Evolutionary conservation across 257 asterid genomes (phyloP).

Genomic region (Agastache rugosa): DNA sequence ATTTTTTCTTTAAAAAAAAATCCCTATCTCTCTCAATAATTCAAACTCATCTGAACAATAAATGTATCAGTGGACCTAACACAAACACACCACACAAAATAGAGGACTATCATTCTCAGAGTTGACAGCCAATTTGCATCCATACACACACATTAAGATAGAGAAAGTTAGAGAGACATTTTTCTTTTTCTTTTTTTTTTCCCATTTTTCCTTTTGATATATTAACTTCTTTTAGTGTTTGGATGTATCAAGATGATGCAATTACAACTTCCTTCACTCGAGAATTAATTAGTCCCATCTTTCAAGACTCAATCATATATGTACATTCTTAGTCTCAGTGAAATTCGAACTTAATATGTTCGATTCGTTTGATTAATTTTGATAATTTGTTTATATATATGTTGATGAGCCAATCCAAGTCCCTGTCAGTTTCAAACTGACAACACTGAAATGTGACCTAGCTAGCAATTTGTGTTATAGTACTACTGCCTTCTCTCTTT

Average conservation of each 20-base stretch:
- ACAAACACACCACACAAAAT: slow-evolving; percentile 44
- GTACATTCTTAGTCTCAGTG: neutral
- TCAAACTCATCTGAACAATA: slow-evolving; percentile 52
- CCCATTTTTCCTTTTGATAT: neutral
- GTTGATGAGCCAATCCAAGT: slow-evolving; percentile 31
- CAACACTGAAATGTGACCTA: slow-evolving; percentile 39
- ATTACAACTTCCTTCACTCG: too few relatives aligned
- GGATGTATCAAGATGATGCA: too few relatives aligned
- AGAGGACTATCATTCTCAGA: slow-evolving; percentile 53
- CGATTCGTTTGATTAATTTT: neutral
- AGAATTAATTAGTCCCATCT: neutral
- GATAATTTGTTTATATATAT: neutral
- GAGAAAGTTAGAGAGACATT: neutral
- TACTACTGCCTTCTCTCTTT: slow-evolving; percentile 36
- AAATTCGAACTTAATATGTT: neutral
- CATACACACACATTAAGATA: slow-evolving; percentile 34
- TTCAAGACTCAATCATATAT: neutral
- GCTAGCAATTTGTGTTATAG: slow-evolving; percentile 41
- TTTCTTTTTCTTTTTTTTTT: neutral
- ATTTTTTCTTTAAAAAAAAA: neutral
- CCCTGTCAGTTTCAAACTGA: slow-evolving; percentile 41
- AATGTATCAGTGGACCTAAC: slow-evolving; percentile 63
- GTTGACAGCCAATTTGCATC: slow-evolving; percentile 54
- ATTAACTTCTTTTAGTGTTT: neutral
- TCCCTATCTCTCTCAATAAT: slow-evolving; percentile 44